Evolutionary conservation across 208 protist genomes (phyloP).

Genomic region (Cochliopodium minus): DNA sequence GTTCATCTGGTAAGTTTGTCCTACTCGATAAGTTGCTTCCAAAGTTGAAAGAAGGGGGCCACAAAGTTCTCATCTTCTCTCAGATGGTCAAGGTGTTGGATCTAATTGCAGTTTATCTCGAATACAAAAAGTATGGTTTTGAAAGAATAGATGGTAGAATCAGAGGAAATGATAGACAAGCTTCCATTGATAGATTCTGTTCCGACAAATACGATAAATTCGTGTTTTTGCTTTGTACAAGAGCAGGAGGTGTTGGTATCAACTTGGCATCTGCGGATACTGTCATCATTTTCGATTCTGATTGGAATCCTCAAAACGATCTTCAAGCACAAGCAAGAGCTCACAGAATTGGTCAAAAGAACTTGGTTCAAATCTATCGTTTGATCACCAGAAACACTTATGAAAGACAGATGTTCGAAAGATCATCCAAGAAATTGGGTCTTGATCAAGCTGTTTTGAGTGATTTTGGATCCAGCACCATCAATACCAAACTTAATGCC

Average conservation of each 20-base stretch:
- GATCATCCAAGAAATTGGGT: constrained; percentile 56
- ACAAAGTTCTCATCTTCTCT: constrained; percentile 59
- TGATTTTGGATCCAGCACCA: no score
- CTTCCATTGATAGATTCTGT: constrained; percentile 9
- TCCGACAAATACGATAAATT: no score
- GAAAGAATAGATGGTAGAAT: constrained; percentile 8
- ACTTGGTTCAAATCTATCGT: constrained; percentile 77
- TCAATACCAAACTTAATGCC: no score
- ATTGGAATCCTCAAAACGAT: constrained; percentile 94
- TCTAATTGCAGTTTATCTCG: constrained; percentile 72
- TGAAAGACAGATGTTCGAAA: constrained; percentile 76
- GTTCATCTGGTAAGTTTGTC: constrained; percentile 72
- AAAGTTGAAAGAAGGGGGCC: constrained; percentile 37
- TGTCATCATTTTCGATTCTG: constrained; percentile 81
- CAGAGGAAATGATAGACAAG: neutral
- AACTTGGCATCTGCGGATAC: constrained; percentile 46
- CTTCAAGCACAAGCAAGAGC: constrained; percentile 76
- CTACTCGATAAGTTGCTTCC: constrained; percentile 77
- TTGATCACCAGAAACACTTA: constrained; percentile 73
- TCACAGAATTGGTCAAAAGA: constrained; percentile 81
- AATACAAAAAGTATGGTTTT: no score
- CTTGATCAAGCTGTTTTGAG: constrained; percentile 20
- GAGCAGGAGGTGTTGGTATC: constrained; percentile 16
- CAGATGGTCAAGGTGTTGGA: constrained; percentile 78
- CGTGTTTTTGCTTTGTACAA: constrained; percentile 13